Evolutionary conservation across 2,329 filamentous ascomycete species (phyloP).

Genomic region (Neoscytalidium dimidiatum): DNA sequence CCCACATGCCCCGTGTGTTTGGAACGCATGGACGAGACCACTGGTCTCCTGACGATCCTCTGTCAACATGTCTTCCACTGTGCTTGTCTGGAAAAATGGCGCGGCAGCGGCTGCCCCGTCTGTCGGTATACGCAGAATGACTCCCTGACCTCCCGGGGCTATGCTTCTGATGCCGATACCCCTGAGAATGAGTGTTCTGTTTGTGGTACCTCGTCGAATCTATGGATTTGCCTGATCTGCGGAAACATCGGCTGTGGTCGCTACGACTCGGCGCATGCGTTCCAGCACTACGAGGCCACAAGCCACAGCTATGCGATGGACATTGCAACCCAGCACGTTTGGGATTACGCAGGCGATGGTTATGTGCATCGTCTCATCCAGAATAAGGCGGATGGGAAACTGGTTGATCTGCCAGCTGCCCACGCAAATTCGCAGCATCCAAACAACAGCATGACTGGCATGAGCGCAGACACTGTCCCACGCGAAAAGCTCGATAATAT

Average conservation of each 20-base stretch:
- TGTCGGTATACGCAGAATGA: conserved; percentile 82
- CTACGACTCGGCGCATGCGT: conserved; percentile 91
- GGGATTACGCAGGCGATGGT: conserved; percentile 94
- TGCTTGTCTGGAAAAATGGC: conserved; percentile 94
- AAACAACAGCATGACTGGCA: conserved; percentile 42
- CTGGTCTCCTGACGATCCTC: conserved; percentile 89
- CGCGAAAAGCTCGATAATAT: conserved; percentile 75
- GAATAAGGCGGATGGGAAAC: conserved; percentile 87
- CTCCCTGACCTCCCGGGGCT: conserved; percentile 33
- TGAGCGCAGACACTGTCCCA: conserved; percentile 67
- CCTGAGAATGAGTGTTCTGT: conserved; percentile 73
- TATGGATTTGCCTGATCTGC: conserved; percentile 96
- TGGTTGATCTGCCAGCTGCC: conserved; percentile 78
- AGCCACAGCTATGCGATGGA: conserved; percentile 92
- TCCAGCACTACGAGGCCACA: conserved; percentile 88
- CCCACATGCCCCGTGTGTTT: conserved; percentile 96
- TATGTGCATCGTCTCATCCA: conserved; percentile 96
- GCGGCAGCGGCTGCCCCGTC: conserved; percentile 88
- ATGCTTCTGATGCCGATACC: conserved; percentile 48
- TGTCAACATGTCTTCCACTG: conserved; percentile 99
- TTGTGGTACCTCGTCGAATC: conserved; percentile 77
- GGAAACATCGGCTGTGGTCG: conserved; percentile 90
- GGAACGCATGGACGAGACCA: conserved; percentile 97
- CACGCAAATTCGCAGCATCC: conserved; percentile 33
- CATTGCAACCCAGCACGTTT: conserved; percentile 89